Conservation (phyloP, 169 alveolate genomes). For the Plasmodium fragile region DNA sequence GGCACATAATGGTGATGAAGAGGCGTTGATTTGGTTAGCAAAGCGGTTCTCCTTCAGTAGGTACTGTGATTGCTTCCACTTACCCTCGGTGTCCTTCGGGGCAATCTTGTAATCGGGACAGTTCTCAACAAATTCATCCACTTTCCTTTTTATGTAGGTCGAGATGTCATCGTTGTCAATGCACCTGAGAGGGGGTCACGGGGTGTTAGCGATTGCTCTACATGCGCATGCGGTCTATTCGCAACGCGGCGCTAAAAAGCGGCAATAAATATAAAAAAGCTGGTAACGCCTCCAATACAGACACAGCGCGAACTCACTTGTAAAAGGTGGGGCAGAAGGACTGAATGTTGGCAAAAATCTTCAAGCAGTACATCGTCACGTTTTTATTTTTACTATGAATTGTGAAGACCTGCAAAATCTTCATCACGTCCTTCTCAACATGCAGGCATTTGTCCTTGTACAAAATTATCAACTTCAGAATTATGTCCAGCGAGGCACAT, state of each 20-base stretch:
- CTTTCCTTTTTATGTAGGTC: constrained; percentile 57
- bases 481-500: constrained; percentile 45
- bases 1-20: not conserved
- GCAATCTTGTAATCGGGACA: constrained; percentile 24
- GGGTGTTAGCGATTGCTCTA: not conserved
- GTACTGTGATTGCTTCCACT: not conserved
- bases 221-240: not conserved
- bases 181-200: constrained; percentile 17
- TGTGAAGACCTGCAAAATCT: constrained; percentile 58
- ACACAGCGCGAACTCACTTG: constrained; percentile 24
- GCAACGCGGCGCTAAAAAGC: too few species aligned
- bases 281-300: not conserved
- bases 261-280: not conserved
- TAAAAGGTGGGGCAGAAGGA: constrained; percentile 44
- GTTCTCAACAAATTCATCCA: constrained; percentile 59
- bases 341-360: constrained; percentile 73
- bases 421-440: constrained; percentile 62
- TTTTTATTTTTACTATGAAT: constrained; percentile 61
- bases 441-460: constrained; percentile 72
- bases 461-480: constrained; percentile 32
- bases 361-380: constrained; percentile 51
- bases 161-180: constrained; percentile 73
- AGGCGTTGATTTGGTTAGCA: not conserved
- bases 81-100: constrained; percentile 38
- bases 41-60: not conserved